A percentile compares a stretch with the other conserved stretches of the same genome.
phyloP scores from a whole-genome alignment of 1,284 basidiomycete genomes.

The Pisolithus thermaeus region DNA sequence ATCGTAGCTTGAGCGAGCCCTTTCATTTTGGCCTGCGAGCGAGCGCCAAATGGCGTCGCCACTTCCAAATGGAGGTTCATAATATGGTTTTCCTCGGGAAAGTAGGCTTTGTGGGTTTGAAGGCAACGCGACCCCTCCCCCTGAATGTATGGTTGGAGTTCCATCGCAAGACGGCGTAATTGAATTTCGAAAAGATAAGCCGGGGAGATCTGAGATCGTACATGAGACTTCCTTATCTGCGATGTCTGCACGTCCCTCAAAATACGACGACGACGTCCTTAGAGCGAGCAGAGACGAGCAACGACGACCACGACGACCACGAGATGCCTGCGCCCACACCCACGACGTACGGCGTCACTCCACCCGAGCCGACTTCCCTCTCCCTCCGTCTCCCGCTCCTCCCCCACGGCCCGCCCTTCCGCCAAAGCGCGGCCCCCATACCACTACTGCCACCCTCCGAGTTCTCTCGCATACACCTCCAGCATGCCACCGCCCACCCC shows the following conservation, averaged over 20 bases:
- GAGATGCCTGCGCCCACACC: neutral
- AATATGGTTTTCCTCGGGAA: too few species aligned
- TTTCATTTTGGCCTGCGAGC: too few species aligned
- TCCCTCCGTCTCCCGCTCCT: too few species aligned
- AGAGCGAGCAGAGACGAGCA: neutral
- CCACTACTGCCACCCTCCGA: constrained; percentile 46
- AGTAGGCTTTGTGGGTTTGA: too few species aligned
- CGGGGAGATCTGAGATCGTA: neutral
- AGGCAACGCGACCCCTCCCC: too few species aligned
- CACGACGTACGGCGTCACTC: neutral
- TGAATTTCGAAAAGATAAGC: neutral
- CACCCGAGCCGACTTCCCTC: neutral
- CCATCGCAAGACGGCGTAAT: neutral
- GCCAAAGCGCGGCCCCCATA: constrained; percentile 18
- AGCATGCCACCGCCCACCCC: constrained; percentile 61
- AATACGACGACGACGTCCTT: neutral
- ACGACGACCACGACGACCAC: neutral
- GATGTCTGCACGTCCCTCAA: neutral
- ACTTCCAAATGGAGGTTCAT: too few species aligned
- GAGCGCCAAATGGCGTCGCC: too few species aligned
- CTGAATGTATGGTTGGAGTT: neutral
- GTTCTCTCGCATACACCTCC: constrained; percentile 58
- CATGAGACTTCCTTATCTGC: neutral
- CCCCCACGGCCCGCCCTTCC: constrained; percentile 8
- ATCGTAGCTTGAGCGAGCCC: too few species aligned